Percentiles rank a stretch among this genome's conserved stretches.
phyloP scores from a whole-genome alignment of 169 alveolate genomes.

The Eimeria zaria region DNA sequence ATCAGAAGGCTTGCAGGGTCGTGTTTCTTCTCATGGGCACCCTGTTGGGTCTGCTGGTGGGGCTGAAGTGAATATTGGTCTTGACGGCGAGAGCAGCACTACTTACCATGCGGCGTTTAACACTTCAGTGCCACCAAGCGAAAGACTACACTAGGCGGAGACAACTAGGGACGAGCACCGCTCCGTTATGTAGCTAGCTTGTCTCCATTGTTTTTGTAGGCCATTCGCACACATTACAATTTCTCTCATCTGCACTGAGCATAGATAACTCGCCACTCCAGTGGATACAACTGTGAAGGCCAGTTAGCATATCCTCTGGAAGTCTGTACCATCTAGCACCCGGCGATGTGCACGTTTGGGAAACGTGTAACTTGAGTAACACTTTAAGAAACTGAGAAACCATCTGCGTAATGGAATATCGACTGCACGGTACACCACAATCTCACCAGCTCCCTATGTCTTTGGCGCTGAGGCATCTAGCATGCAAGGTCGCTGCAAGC shows the following conservation, averaged over 20 bases:
- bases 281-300: neutral
- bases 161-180: neutral
- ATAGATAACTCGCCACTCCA: neutral
- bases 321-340: neutral
- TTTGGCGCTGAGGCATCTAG: neutral
- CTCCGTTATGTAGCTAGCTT: neutral
- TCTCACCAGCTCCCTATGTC: neutral
- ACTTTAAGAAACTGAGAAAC: neutral
- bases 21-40: neutral
- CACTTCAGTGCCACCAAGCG: neutral
- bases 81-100: constrained; percentile 10
- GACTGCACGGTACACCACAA: neutral
- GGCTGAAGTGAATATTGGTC: neutral
- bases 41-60: neutral
- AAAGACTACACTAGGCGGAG: neutral
- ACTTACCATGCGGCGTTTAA: neutral
- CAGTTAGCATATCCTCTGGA: neutral
- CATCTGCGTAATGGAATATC: neutral
- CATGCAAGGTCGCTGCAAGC: neutral
- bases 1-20: neutral
- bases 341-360: neutral
- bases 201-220: neutral
- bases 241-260: neutral
- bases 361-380: neutral
- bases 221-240: neutral